Evolutionary conservation across 768 basidiomycete genomes (phyloP).

Genomic region (Clavaria fumosa): DNA sequence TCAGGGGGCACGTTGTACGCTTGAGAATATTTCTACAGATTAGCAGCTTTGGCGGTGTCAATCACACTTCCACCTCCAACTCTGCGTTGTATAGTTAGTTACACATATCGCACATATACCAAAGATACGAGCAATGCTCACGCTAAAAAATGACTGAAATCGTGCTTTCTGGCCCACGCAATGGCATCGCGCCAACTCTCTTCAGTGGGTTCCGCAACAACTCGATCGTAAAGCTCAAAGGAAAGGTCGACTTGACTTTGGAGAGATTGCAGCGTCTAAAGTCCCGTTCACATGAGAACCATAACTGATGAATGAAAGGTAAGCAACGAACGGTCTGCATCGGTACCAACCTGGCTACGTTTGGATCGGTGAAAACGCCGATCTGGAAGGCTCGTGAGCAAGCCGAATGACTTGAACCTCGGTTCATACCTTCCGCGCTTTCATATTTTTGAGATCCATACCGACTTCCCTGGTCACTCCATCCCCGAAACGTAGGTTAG

Average conservation of each 20-base stretch:
- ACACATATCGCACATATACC: background rate
- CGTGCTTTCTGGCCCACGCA: conserved; percentile 67
- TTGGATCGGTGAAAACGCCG: conserved; percentile 86
- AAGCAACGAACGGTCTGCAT: conserved; percentile 54
- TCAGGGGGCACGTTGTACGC: too few species aligned
- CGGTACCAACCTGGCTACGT: conserved; percentile 63
- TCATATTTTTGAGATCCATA: conserved; percentile 91
- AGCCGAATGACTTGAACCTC: conserved; percentile 3
- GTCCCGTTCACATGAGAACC: too few species aligned
- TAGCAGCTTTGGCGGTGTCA: conserved; percentile 92
- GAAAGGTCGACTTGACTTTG: conserved; percentile 60
- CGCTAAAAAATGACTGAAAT: conserved; percentile 92
- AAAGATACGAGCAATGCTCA: conserved; percentile 21
- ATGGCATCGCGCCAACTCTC: conserved; percentile 82
- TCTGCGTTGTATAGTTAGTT: conserved; percentile 28
- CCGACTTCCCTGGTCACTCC: conserved; percentile 85
- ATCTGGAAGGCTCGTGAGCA: conserved; percentile 36
- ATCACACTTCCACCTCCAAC: conserved; percentile 92
- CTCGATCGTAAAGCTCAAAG: conserved; percentile 70
- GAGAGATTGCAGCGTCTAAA: conserved; percentile 63
- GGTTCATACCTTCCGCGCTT: conserved; percentile 56
- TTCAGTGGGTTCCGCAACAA: conserved; percentile 86
- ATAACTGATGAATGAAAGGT: too few species aligned
- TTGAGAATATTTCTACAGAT: conserved; percentile 37
- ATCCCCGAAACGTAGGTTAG: conserved; percentile 79